phyloP scores from a whole-genome alignment of 768 basidiomycete species.

The Pleurotus sapidus region DNA sequence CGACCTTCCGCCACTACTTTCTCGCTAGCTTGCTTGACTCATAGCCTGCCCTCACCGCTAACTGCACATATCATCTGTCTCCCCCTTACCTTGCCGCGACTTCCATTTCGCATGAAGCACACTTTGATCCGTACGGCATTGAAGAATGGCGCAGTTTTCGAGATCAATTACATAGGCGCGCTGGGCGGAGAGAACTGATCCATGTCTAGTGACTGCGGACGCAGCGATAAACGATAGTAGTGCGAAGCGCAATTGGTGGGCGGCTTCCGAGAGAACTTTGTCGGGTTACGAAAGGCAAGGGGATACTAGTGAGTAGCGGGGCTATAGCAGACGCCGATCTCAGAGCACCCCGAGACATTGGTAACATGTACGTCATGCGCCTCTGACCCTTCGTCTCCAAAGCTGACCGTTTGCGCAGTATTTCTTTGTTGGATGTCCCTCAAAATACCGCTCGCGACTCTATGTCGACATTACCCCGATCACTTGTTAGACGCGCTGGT shows the following conservation, averaged over 20 bases:
- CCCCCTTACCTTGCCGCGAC: constrained; percentile 73
- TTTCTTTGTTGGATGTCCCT: constrained; percentile 62
- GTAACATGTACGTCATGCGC: constrained; percentile 59
- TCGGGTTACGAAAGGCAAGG: constrained; percentile 79
- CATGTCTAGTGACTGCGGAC: constrained; percentile 39
- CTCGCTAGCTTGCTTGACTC: constrained; percentile 76
- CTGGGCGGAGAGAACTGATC: constrained; percentile 60
- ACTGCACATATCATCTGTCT: constrained; percentile 82
- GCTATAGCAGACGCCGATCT: constrained; percentile 59
- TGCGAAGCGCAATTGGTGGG: constrained; percentile 85
- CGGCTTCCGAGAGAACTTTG: constrained; percentile 73
- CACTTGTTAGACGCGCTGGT: constrained; percentile 73
- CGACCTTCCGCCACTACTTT: constrained; percentile 74
- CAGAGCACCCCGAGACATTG: constrained; percentile 69
- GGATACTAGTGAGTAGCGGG: constrained; percentile 69
- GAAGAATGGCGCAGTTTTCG: constrained; percentile 81
- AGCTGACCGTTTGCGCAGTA: constrained; percentile 32
- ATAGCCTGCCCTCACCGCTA: constrained; percentile 69
- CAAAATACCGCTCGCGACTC: constrained; percentile 69
- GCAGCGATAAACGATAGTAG: constrained; percentile 49
- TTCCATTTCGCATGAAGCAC: constrained; percentile 81
- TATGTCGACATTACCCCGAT: constrained; percentile 58
- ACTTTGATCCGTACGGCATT: constrained; percentile 79
- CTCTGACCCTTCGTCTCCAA: no score
- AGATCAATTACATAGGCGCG: constrained; percentile 75